These are phyloP conservation scores for Inga leiocalycina DNA, from an alignment of 306 rosid species.

Conservation along the genomic window DNA sequence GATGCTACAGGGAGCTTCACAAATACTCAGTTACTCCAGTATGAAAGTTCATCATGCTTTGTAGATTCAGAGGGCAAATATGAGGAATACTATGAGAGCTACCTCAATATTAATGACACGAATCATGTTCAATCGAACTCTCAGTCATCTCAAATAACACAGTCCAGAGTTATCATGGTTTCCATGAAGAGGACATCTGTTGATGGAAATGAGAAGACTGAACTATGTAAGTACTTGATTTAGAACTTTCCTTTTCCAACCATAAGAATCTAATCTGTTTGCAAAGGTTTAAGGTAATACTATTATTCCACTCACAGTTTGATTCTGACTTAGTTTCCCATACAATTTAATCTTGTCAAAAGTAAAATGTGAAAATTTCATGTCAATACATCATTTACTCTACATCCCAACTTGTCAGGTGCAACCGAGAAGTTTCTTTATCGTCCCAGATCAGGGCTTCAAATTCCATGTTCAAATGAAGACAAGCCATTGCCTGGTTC, in stretches of 20 bases:
- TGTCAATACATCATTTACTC: not conserved
- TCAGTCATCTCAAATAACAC: slow-evolving; percentile 11
- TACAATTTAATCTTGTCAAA: not conserved
- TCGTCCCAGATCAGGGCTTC: slow-evolving; percentile 58
- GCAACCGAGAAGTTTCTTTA: slow-evolving; percentile 53
- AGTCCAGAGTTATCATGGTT: slow-evolving; percentile 57
- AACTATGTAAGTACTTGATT: slow-evolving; percentile 42
- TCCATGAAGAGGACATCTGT: slow-evolving; percentile 62
- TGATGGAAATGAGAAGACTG: slow-evolving; percentile 48
- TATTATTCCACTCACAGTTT: not conserved
- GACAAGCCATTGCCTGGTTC: slow-evolving; percentile 51
- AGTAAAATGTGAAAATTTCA: not conserved
- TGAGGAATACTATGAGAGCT: slow-evolving; percentile 65
- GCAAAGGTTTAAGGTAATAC: not conserved
- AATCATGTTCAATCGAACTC: not conserved
- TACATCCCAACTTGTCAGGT: slow-evolving; percentile 36
- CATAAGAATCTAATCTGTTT: not conserved
- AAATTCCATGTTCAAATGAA: slow-evolving; percentile 47
- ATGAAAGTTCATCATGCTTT: slow-evolving; percentile 41
- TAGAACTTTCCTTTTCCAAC: not conserved
- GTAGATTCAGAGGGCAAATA: slow-evolving; percentile 50
- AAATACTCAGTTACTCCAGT: slow-evolving; percentile 20
- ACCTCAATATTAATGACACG: slow-evolving; percentile 49
- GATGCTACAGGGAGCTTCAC: not conserved
- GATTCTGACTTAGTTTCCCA: not conserved